Conservation (phyloP, 352 stramenopile species). For the Phytopythium sindhum region DNA sequence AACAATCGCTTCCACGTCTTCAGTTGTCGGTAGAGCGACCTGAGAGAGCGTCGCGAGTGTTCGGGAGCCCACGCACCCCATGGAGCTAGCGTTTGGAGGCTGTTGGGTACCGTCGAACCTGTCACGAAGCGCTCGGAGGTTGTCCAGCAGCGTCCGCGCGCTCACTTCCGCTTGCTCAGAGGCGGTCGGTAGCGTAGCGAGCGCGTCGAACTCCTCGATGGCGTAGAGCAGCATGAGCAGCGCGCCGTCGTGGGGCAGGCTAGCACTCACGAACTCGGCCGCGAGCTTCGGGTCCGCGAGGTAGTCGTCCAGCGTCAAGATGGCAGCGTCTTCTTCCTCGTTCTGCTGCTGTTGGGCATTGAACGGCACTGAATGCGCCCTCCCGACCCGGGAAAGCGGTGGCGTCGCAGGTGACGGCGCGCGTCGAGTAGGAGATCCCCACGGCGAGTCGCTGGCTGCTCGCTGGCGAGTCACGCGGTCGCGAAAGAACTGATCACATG, state of each 20-base stretch:
- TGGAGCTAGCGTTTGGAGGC: not conserved
- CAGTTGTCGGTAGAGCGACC: not conserved
- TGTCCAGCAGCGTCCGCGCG: conserved; percentile 29
- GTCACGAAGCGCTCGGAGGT: conserved; percentile 8
- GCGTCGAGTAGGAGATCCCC: not conserved
- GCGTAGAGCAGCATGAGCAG: conserved; percentile 37
- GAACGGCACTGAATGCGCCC: not conserved
- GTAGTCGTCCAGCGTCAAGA: conserved; percentile 32
- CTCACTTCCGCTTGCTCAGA: conserved; percentile 20
- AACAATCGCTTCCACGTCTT: not conserved
- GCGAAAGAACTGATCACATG: not conserved
- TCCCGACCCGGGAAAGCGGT: not conserved
- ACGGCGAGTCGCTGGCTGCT: not conserved
- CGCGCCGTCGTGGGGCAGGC: conserved; percentile 28
- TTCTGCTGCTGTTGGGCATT: not conserved
- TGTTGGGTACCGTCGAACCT: not conserved
- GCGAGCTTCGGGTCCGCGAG: conserved; percentile 39
- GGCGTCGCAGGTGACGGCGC: not conserved
- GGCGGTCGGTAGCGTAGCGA: conserved; percentile 20
- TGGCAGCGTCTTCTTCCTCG: not conserved
- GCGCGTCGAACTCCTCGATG: conserved; percentile 40
- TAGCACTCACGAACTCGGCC: conserved; percentile 36
- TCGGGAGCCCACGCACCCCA: not conserved
- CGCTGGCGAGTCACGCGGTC: not conserved
- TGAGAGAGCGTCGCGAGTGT: not conserved